Conservation (phyloP, 176 grass and related monocot species). For the Sorghum bicolor region Sorghum_bicolor_NCBIv3 NC_012872.2:8072001-8072500, state of each 20-base stretch:
- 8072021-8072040: conserved; percentile 68
- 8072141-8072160: conserved; percentile 91
- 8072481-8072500: not conserved
- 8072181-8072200: conserved; percentile 87
- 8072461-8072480: not conserved
- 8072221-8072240: conserved; percentile 91
- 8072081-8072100: not conserved
- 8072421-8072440: not conserved
- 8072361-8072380: not conserved
- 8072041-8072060: not conserved
- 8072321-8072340: conserved; percentile 5
- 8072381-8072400: not conserved
- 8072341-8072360: not conserved
- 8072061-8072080: not conserved
- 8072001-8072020: conserved; percentile 76
- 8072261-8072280: not conserved
- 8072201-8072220: conserved; percentile 93
- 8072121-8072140: conserved; percentile 95
- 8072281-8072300: conserved; percentile 3
- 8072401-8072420: not conserved
- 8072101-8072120: conserved; percentile 47
- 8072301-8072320: not conserved
- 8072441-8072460: not conserved
- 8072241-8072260: conserved; percentile 60
- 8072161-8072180: conserved; percentile 97